Percentiles rank a stretch among this genome's conserved stretches.
Conservation (phyloP, 2,329 filamentous ascomycete species). For the Trematosphaeria pertusa region DNA sequence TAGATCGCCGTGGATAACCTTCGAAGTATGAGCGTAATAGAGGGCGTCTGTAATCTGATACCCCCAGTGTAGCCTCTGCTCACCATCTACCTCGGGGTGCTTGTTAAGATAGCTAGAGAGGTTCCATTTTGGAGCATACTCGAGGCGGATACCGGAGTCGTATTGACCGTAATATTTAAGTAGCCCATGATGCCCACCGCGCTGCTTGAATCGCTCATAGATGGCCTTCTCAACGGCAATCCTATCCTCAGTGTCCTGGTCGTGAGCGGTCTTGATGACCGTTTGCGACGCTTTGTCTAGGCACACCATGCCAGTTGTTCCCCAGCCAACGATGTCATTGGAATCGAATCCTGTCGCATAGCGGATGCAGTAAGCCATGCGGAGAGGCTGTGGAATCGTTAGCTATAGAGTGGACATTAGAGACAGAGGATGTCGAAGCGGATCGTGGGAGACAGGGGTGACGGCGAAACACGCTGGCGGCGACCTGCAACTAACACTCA, state of each 20-base stretch:
- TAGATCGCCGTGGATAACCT: slow-evolving; percentile 4
- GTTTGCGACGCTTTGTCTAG: slow-evolving; percentile 5
- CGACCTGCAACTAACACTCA: too few relatives aligned
- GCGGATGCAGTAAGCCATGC: slow-evolving; percentile 1
- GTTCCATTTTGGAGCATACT: slow-evolving; percentile 3
- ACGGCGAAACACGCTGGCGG: too few relatives aligned
- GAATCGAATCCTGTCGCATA: slow-evolving; percentile 3
- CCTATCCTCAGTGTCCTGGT: background rate
- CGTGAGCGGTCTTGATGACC: slow-evolving; percentile 8
- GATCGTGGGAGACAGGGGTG: too few relatives aligned
- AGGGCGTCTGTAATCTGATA: background rate
- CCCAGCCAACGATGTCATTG: slow-evolving; percentile 4
- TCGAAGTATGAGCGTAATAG: background rate
- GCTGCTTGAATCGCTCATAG: slow-evolving; percentile 10
- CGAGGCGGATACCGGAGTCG: slow-evolving; percentile 8
- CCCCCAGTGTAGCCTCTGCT: background rate
- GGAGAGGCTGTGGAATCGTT: too few relatives aligned
- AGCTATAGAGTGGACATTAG: too few relatives aligned
- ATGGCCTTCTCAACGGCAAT: slow-evolving; percentile 4
- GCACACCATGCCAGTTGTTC: slow-evolving; percentile 8
- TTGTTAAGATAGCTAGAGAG: background rate
- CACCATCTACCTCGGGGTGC: background rate
- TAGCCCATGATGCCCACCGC: slow-evolving; percentile 7
- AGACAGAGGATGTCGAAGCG: too few relatives aligned
- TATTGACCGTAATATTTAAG: slow-evolving; percentile 8